Evolutionary conservation across 1,139 yeast species (phyloP).

Genomic region (Blastobotrys proliferans): DNA sequence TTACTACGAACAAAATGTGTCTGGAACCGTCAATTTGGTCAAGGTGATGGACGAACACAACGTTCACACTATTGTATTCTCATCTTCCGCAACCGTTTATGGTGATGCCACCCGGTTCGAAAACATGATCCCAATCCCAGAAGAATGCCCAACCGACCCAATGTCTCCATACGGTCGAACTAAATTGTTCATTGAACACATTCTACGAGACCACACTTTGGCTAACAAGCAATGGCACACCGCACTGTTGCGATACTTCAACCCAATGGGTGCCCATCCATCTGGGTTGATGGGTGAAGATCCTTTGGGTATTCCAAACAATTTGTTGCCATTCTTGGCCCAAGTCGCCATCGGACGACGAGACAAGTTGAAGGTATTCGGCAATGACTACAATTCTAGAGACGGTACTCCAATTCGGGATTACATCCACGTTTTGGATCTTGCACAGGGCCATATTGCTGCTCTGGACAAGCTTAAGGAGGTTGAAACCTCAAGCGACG

Average conservation of each 20-base stretch:
- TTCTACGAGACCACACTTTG: constrained; percentile 53
- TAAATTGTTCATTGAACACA: constrained; percentile 60
- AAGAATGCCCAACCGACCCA: constrained; percentile 71
- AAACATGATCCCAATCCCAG: constrained; percentile 77
- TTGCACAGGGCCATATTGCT: constrained; percentile 76
- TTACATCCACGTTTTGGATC: constrained; percentile 76
- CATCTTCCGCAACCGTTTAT: constrained; percentile 80
- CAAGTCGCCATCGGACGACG: constrained; percentile 76
- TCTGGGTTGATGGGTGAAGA: constrained; percentile 78
- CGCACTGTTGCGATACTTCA: constrained; percentile 71
- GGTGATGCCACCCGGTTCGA: constrained; percentile 77
- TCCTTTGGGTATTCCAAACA: constrained; percentile 74
- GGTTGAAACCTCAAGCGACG: constrained; percentile 26
- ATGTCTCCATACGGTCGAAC: constrained; percentile 77
- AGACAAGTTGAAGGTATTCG: constrained; percentile 60
- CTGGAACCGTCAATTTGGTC: constrained; percentile 60
- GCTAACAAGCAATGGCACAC: constrained; percentile 53
- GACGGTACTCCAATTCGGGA: constrained; percentile 85
- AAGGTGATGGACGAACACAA: constrained; percentile 46
- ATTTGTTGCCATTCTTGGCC: constrained; percentile 68
- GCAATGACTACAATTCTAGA: constrained; percentile 61
- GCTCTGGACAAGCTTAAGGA: constrained; percentile 58
- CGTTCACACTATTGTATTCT: constrained; percentile 62
- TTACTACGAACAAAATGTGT: constrained; percentile 67
- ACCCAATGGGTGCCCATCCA: constrained; percentile 85